Evolutionary conservation across 352 stramenopile species (phyloP).

Genomic region (Phytopythium vexans): DNA sequence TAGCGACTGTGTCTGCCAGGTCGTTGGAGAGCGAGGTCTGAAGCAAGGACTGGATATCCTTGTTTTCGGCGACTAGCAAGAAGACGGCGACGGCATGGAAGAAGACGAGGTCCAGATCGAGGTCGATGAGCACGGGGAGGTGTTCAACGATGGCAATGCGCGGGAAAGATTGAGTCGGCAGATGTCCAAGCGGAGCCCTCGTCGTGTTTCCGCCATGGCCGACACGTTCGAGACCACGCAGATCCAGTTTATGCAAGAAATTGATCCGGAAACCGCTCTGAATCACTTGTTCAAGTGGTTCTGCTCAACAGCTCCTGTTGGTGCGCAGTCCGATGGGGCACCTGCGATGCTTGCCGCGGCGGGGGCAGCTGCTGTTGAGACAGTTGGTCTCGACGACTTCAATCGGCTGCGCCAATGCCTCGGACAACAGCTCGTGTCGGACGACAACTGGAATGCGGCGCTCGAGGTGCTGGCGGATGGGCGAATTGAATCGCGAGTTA

Average conservation of each 20-base stretch:
- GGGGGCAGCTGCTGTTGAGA: conserved; percentile 5
- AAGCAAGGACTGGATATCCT: background rate
- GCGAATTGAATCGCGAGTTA: conserved; percentile 12
- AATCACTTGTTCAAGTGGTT: conserved; percentile 47
- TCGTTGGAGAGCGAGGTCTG: background rate
- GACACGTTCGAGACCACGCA: conserved; percentile 29
- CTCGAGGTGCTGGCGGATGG: conserved; percentile 30
- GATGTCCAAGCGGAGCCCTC: conserved; percentile 40
- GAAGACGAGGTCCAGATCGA: conserved; percentile 18
- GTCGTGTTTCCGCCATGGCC: conserved; percentile 11
- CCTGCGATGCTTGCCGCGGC: background rate
- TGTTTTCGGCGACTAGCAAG: background rate
- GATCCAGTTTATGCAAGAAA: conserved; percentile 53
- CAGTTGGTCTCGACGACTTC: conserved; percentile 36
- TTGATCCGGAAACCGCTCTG: conserved; percentile 36
- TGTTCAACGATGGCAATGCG: conserved; percentile 25
- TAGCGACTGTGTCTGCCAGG: background rate
- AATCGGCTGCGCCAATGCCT: conserved; percentile 37
- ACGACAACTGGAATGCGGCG: conserved; percentile 35
- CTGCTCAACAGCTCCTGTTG: background rate
- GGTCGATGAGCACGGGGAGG: conserved; percentile 23
- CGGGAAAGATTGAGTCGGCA: conserved; percentile 23
- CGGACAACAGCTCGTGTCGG: conserved; percentile 18
- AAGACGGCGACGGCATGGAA: background rate
- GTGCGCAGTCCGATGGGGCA: background rate